phyloP scores from a whole-genome alignment of 2,329 filamentous ascomycete genomes.

The Pezicula carpinea region DNA sequence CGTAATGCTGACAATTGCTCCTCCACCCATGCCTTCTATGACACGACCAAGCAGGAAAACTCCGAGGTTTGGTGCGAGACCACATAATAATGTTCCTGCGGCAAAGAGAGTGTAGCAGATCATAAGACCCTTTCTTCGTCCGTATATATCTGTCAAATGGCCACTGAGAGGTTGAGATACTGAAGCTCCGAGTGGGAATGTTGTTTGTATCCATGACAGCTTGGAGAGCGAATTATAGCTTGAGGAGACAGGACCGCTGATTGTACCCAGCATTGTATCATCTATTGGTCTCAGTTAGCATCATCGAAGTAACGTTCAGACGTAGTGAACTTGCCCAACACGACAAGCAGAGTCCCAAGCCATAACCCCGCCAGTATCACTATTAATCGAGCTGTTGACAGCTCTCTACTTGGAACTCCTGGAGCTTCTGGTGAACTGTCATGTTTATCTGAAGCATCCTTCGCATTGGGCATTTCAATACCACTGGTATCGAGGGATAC shows the following conservation, averaged over 20 bases:
- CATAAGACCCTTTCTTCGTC: slow-evolving; percentile 59
- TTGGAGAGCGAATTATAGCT: not conserved
- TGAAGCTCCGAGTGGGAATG: slow-evolving; percentile 25
- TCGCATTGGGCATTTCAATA: too few relatives aligned
- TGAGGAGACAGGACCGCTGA: not conserved
- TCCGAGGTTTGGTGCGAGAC: slow-evolving; percentile 56
- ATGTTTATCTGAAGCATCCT: too few relatives aligned
- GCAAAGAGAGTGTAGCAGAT: slow-evolving; percentile 59
- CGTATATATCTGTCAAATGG: slow-evolving; percentile 65
- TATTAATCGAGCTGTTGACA: not conserved
- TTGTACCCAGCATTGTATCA: not conserved
- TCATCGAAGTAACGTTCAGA: not conserved
- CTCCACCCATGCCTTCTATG: slow-evolving; percentile 53
- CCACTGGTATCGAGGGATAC: too few relatives aligned
- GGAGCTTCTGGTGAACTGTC: too few relatives aligned
- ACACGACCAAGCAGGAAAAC: slow-evolving; percentile 58
- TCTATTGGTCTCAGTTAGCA: not conserved
- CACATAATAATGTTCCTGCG: slow-evolving; percentile 57
- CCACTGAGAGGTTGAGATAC: slow-evolving; percentile 70
- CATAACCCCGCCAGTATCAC: not conserved
- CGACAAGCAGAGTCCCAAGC: not conserved
- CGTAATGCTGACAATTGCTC: slow-evolving; percentile 65
- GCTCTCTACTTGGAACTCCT: not conserved
- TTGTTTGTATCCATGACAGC: not conserved
- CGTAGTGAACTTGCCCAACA: not conserved